Evolutionary conservation across 306 rosid species (phyloP).

Genomic region (Trifolium dubium): DNA sequence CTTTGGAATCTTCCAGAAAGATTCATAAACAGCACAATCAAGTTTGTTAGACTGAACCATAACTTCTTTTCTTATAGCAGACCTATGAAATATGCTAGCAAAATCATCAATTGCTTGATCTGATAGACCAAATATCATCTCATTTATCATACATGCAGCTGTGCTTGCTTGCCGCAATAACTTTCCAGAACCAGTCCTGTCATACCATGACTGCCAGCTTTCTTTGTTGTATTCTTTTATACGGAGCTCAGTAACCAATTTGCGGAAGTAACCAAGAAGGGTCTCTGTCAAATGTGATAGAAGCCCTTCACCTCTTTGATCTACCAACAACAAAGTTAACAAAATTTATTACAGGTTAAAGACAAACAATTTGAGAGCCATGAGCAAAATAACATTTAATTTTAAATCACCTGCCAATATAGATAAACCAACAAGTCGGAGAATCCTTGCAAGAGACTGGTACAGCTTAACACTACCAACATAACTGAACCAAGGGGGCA

Average conservation of each 20-base stretch:
- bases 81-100: constrained; percentile 62
- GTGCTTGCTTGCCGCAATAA: constrained; percentile 90
- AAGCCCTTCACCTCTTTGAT: constrained; percentile 63
- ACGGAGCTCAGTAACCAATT: constrained; percentile 80
- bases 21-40: constrained; percentile 43
- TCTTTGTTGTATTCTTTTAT: constrained; percentile 67
- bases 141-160: constrained; percentile 88
- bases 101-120: constrained; percentile 65
- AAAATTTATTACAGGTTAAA: constrained; percentile 28
- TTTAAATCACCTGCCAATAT: constrained; percentile 69
- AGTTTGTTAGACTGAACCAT: constrained; percentile 46
- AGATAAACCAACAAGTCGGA: constrained; percentile 83
- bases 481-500: constrained; percentile 93
- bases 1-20: constrained; percentile 64
- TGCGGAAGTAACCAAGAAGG: constrained; percentile 75
- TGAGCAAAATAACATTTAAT: constrained; percentile 35
- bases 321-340: constrained; percentile 52
- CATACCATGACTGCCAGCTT: constrained; percentile 89
- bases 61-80: constrained; percentile 45
- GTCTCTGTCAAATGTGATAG: constrained; percentile 67
- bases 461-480: constrained; percentile 72
- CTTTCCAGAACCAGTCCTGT: constrained; percentile 86
- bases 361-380: constrained; percentile 32
- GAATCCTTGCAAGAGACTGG: constrained; percentile 82
- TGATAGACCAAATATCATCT: constrained; percentile 88